phyloP scores from a whole-genome alignment of 352 stramenopile genomes.

The Phytophthora foliorum region DNA sequence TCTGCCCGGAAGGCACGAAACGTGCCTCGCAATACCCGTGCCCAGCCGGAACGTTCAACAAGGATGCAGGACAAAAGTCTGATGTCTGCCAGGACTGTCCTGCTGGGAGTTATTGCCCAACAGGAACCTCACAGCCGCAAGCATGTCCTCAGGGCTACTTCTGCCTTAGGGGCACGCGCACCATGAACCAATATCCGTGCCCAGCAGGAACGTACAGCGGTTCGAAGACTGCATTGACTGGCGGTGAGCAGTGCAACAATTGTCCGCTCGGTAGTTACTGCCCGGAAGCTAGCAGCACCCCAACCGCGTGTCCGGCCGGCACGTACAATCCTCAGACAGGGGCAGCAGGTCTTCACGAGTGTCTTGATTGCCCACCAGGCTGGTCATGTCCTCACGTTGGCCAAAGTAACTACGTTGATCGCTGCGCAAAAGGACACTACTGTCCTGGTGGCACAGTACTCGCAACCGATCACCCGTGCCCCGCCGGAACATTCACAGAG shows the following conservation, averaged over 20 bases:
- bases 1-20: constrained; percentile 78
- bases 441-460: constrained; percentile 75
- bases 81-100: constrained; percentile 71
- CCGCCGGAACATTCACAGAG: constrained; percentile 83
- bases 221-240: constrained; percentile 57
- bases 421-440: constrained; percentile 75
- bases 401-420: constrained; percentile 69
- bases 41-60: constrained; percentile 88
- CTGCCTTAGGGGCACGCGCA: constrained; percentile 77
- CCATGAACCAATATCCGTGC: constrained; percentile 84
- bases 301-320: constrained; percentile 74
- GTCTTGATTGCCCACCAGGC: constrained; percentile 70
- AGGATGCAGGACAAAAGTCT: constrained; percentile 52
- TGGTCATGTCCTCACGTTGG: constrained; percentile 80
- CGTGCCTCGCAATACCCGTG: constrained; percentile 81
- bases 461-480: constrained; percentile 67
- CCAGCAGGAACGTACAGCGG: constrained; percentile 88
- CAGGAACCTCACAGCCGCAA: constrained; percentile 54
- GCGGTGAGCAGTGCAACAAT: constrained; percentile 60
- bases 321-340: constrained; percentile 75
- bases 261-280: constrained; percentile 87
- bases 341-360: constrained; percentile 65
- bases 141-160: constrained; percentile 86
- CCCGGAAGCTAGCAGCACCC: constrained; percentile 75
- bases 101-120: constrained; percentile 70